These are phyloP conservation scores for Astragalus membranaceus DNA, from an alignment of 306 rosid species.

Conservation along the genomic window DNA sequence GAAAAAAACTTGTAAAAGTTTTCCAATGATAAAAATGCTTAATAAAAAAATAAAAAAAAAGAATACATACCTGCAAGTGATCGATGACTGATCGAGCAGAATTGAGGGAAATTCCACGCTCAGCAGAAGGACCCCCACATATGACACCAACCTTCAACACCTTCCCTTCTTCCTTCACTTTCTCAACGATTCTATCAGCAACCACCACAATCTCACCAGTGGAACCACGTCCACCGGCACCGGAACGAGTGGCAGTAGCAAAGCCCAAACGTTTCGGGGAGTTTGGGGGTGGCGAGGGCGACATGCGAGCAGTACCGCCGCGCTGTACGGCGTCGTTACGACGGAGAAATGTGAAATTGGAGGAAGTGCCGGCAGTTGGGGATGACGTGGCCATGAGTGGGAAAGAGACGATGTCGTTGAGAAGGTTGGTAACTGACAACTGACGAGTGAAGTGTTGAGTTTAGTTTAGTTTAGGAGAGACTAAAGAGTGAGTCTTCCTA, in stretches of 20 bases:
- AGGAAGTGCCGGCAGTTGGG: not conserved
- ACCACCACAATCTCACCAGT: constrained; percentile 19
- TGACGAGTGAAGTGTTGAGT: not conserved
- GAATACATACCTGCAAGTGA: constrained; percentile 52
- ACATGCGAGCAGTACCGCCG: not conserved
- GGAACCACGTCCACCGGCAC: constrained; percentile 15
- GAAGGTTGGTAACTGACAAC: not conserved
- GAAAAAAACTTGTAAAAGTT: no score
- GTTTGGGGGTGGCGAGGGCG: not conserved
- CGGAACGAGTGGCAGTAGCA: not conserved
- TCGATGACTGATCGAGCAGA: constrained; percentile 89
- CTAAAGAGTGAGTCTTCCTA: no score
- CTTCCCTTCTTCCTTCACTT: constrained; percentile 19
- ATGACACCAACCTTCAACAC: constrained; percentile 66
- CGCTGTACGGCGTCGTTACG: not conserved
- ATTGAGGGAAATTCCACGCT: constrained; percentile 95
- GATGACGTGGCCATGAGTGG: constrained; percentile 12
- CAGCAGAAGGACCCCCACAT: constrained; percentile 96
- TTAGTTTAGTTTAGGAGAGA: no score
- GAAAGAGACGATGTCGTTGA: not conserved
- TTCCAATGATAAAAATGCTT: no score
- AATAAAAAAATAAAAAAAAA: not conserved
- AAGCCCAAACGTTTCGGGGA: not conserved
- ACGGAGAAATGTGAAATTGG: not conserved
- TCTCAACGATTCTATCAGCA: constrained; percentile 18